Evolutionary conservation across 2,329 filamentous ascomycete genomes (phyloP), one percentile per base, ranked within the genome.

Genomic region (Trichophyton verrucosum): DNA sequence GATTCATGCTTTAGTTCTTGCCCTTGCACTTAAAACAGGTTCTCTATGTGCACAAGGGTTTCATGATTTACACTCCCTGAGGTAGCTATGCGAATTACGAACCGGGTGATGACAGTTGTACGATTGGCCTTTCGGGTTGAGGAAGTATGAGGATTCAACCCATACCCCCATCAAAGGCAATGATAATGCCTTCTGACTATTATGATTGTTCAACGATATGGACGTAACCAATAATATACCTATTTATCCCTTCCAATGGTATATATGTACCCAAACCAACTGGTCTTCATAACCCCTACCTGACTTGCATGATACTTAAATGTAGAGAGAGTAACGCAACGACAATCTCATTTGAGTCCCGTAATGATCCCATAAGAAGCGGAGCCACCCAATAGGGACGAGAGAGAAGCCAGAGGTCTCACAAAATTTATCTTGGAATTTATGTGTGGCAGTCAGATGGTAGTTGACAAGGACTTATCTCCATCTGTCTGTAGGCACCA

Each of bases 1-100:
- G 3, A 20, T 80, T 38, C 83, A 86, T 72, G 59, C 80, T 4
- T 57, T 74, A 0, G 67, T 79, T 5, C 70, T 83, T 3, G 67
- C 67, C 9, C 60, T 76, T 1, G 71, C 77, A 60, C 69, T 77
- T 66, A 71, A 71, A 65, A 64, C 71, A 8, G 44, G 30, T 4
- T 44, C 27, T 38, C 42, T 59, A 6, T 59, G 57, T 59, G 20
- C 44, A 13, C 36, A 44, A 7, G 38, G 27, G 24, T 20, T 49
- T 17, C 36, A 24, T 44, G n/a, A 44, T 44, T 7, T 46, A 33
- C 38, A 15, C 13, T 9, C 24, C 24, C 17, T 36, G 49, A 33
- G 27, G n/a, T 27, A 36, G 15, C 8, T 55, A 36, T 36, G 22
- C 22, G 27, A 55, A 55, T 24, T 27, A 55, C 33, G 51, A 55